These are phyloP conservation scores for Paradendryphiella salina DNA, from an alignment of 2,329 filamentous ascomycete species.

Conservation along the genomic window DNA sequence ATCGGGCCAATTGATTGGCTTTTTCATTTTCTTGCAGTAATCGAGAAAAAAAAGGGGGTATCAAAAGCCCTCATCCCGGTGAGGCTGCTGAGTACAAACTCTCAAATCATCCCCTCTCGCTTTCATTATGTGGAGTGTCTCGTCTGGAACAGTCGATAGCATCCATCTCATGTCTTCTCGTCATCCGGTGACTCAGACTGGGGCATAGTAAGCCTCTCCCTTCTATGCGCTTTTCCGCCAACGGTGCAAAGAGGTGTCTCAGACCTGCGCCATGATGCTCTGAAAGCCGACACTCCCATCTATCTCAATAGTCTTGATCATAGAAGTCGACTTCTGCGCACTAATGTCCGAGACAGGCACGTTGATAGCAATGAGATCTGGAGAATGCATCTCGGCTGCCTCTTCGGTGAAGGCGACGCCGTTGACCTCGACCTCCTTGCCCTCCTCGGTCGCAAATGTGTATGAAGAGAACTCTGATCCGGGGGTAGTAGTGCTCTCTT, in stretches of 20 bases:
- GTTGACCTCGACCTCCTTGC: slow-evolving; percentile 52
- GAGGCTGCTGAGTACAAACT: too few species aligned
- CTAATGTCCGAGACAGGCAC: background rate
- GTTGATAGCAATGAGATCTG: slow-evolving; percentile 36
- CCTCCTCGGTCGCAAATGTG: slow-evolving; percentile 34
- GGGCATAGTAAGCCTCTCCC: too few species aligned
- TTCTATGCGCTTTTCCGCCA: background rate
- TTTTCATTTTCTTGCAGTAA: too few species aligned
- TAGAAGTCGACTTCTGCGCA: slow-evolving; percentile 2
- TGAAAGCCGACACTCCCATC: slow-evolving; percentile 12
- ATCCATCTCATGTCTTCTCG: too few species aligned
- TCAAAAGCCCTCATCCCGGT: too few species aligned
- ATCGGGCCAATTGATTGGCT: too few species aligned
- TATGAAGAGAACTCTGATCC: slow-evolving; percentile 29
- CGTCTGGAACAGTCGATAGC: too few species aligned
- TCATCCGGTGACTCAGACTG: too few species aligned
- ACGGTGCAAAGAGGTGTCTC: background rate
- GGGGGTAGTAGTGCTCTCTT: slow-evolving; percentile 4
- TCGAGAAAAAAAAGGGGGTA: too few species aligned
- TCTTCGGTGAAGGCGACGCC: slow-evolving; percentile 63
- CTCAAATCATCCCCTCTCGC: too few species aligned
- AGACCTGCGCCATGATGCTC: slow-evolving; percentile 38
- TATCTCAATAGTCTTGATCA: background rate
- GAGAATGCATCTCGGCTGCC: slow-evolving; percentile 53
- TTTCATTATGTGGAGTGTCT: too few species aligned